Conservation (phyloP, 129 eudicot species). For the Centaurea solstitialis region DNA sequence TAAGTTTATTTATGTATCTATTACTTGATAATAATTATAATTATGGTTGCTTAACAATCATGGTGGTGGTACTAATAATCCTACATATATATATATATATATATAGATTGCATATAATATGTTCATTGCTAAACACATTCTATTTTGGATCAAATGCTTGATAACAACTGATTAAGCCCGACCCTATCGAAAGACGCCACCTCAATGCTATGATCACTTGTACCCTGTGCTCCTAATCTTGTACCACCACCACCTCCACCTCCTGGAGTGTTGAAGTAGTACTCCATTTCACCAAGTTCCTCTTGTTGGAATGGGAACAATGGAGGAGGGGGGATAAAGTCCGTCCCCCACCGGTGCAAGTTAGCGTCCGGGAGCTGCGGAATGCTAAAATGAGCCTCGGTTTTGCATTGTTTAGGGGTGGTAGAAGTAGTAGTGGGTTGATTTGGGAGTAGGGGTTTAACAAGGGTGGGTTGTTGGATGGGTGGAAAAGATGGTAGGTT, state of each 20-base stretch:
- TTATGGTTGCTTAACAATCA: constrained; percentile 4
- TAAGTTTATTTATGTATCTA: constrained; percentile 20
- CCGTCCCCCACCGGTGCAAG: constrained; percentile 38
- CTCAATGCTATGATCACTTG: constrained; percentile 17
- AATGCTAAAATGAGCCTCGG: constrained; percentile 40
- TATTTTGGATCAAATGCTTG: constrained; percentile 29
- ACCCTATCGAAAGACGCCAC: constrained; percentile 19
- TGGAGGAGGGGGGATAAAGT: constrained; percentile 26
- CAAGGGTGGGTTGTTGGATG: constrained; percentile 27
- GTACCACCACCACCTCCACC: constrained; percentile 12
- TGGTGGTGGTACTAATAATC: constrained; percentile 9
- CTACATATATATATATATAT: too few species aligned
- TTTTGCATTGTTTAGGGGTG: constrained; percentile 47
- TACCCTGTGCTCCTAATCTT: constrained; percentile 5
- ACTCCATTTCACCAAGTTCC: constrained; percentile 28
- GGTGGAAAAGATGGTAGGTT: constrained; percentile 28
- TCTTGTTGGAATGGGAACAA: constrained; percentile 24
- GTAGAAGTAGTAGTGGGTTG: constrained; percentile 17
- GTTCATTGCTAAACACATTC: neutral
- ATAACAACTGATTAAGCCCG: constrained; percentile 40
- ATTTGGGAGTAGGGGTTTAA: constrained; percentile 36
- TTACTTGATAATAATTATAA: neutral
- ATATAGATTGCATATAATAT: constrained; percentile 15
- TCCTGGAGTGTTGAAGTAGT: constrained; percentile 6
- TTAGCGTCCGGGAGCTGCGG: constrained; percentile 22